Evolutionary conservation across 768 basidiomycete species (phyloP), one percentile per base, ranked within the genome.

Genomic region (Gautieria morchelliformis): DNA sequence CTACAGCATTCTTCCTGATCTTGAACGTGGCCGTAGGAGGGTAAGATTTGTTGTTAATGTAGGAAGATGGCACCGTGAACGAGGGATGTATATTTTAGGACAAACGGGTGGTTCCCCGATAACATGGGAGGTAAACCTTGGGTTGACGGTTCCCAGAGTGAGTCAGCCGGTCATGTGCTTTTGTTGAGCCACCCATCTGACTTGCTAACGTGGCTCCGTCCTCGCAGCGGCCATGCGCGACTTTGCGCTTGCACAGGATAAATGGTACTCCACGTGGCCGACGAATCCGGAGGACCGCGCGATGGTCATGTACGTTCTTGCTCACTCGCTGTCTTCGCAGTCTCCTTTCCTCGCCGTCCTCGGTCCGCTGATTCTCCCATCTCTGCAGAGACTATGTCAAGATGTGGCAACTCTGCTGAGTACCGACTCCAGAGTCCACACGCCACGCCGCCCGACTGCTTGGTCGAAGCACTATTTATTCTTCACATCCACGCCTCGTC

Each of bases 331-430:
- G 5, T 2, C 27, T 27, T 27, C 27, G 37, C 52, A 58, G 42
- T 54, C 62, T 44, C 44, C 53, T 62, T 59, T 49, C n/a, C 55
- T 46, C n/a, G n/a, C 20, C 30, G 42, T 42, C 27, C 5, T 27
- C 27, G 3, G 27, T 27, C 27, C 27, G 5, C 27, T 27, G 27
- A 27, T 5, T 5, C 2, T 27, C 27, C 27, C 27, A 3, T 24
- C 30, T 50, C 58, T 46, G 53, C 58, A 78, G 76, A 48, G 78
- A 80, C 65, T 79, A 77, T 61, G 78, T 81, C 50, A 78, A 76
- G 67, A 81, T 81, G 78, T 81, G 77, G 77, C 76, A 75, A 61
- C 75, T 78, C 56, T 81, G 79, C 61, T 72, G 63, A 44, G 35
- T 27, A 2, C 40, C 7, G 40, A 41, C 40, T 41, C 7, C 40